These are phyloP conservation scores for Tylopilus sp. DNA, from an alignment of 768 basidiomycete species.

Conservation along the genomic window DNA sequence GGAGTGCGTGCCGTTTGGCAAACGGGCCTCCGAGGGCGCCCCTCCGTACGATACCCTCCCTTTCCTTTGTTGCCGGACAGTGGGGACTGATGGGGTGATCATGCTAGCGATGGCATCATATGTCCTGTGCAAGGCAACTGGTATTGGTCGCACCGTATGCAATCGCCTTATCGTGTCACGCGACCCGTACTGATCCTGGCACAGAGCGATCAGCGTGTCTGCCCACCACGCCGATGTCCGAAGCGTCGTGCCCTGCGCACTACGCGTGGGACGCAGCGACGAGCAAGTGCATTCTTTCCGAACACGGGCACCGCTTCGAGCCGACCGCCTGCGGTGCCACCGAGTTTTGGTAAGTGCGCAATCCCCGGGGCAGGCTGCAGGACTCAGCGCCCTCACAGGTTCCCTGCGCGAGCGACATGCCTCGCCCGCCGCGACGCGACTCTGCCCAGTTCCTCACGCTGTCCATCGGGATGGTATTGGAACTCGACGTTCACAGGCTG, in stretches of 20 bases:
- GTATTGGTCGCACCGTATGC: conserved; percentile 19
- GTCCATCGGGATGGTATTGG: conserved; percentile 22
- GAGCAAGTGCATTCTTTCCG: conserved; percentile 3
- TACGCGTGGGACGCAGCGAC: conserved; percentile 4
- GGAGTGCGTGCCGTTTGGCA: conserved; percentile 9
- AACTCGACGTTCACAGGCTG: conserved; percentile 2
- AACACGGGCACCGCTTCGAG: background rate
- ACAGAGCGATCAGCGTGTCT: conserved; percentile 15
- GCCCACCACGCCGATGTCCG: conserved; percentile 4
- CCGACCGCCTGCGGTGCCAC: background rate
- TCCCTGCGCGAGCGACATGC: conserved; percentile 12
- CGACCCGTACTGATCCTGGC: background rate
- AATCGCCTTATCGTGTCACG: background rate
- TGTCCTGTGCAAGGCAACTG: conserved; percentile 9
- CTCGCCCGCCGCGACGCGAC: conserved; percentile 3
- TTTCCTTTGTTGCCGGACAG: background rate
- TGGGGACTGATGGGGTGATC: background rate
- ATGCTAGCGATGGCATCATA: conserved; percentile 5
- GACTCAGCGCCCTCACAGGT: conserved; percentile 5
- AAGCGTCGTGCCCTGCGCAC: conserved; percentile 6
- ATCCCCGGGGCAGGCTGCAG: background rate
- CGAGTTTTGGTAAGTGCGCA: conserved; percentile 13
- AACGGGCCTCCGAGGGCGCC: conserved; percentile 2
- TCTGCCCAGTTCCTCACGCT: background rate
- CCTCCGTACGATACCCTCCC: conserved; percentile 11